A percentile compares a stretch with the other conserved stretches of the same genome.
Evolutionary conservation across 139 green algal species (phyloP).

Genomic region (Marvania coccoides): DNA sequence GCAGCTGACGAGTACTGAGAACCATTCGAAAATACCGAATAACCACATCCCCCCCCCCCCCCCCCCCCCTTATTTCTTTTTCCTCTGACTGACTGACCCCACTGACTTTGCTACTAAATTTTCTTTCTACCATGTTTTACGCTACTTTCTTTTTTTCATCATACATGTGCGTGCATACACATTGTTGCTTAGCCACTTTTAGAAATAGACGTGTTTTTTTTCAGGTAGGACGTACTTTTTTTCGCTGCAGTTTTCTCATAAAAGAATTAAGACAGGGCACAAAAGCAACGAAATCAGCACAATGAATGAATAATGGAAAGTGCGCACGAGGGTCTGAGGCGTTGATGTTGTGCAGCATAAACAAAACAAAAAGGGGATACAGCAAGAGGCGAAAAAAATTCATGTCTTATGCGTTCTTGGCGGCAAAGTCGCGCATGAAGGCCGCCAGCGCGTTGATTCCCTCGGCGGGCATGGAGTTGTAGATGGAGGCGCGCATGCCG

Average conservation of each 20-base stretch:
- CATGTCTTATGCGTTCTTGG: constrained; percentile 33
- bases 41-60: no score
- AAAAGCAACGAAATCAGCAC: not conserved
- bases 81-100: no score
- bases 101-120: no score
- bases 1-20: no score
- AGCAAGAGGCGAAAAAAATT: not conserved
- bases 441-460: constrained; percentile 74
- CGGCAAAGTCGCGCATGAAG: constrained; percentile 90
- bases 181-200: no score
- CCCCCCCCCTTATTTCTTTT: no score
- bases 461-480: constrained; percentile 96
- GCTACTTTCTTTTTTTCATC: no score
- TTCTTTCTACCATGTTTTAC: no score
- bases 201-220: no score
- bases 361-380: not conserved
- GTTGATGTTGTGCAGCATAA: not conserved
- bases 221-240: no score
- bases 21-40: no score
- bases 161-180: no score
- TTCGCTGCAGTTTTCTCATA: not conserved
- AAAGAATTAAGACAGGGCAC: not conserved
- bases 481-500: constrained; percentile 97
- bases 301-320: not conserved
- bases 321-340: not conserved